A percentile compares a stretch with the other conserved stretches of the same genome.
These are phyloP conservation scores for Xylaria sp. DNA, from an alignment of 2,329 filamentous ascomycete genomes.

Conservation along the genomic window DNA sequence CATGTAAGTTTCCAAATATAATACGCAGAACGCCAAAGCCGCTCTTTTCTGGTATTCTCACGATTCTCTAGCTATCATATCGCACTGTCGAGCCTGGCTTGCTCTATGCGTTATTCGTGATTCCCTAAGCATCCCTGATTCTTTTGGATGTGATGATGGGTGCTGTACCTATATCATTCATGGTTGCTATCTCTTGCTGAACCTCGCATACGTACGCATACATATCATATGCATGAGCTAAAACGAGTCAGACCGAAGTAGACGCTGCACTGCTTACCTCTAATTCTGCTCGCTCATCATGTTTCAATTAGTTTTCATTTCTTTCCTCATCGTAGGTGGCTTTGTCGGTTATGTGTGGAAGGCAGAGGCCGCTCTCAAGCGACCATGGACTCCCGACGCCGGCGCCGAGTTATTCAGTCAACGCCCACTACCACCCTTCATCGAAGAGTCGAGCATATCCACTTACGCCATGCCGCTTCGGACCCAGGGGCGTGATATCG, in stretches of 20 bases:
- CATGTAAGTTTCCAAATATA: no score
- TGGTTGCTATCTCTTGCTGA: constrained; percentile 23
- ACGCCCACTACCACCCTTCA: constrained; percentile 53
- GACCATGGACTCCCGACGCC: constrained; percentile 57
- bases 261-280: background rate
- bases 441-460: constrained; percentile 49
- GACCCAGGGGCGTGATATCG: constrained; percentile 64
- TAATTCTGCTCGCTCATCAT: constrained; percentile 28
- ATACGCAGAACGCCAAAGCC: background rate
- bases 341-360: constrained; percentile 52
- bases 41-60: background rate
- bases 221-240: background rate
- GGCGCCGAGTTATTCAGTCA: constrained; percentile 54
- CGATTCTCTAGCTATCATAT: background rate
- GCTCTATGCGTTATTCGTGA: background rate
- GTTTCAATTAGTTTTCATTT: constrained; percentile 46
- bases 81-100: background rate
- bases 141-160: constrained; percentile 21
- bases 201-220: no score
- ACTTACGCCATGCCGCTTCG: constrained; percentile 62
- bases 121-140: background rate
- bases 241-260: background rate
- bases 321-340: constrained; percentile 45
- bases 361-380: constrained; percentile 50
- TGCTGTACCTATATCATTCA: constrained; percentile 9